Evolutionary conservation across 208 protist genomes (phyloP), one percentile per base, ranked within the genome.

Genomic region (Lotmaria passim): DNA sequence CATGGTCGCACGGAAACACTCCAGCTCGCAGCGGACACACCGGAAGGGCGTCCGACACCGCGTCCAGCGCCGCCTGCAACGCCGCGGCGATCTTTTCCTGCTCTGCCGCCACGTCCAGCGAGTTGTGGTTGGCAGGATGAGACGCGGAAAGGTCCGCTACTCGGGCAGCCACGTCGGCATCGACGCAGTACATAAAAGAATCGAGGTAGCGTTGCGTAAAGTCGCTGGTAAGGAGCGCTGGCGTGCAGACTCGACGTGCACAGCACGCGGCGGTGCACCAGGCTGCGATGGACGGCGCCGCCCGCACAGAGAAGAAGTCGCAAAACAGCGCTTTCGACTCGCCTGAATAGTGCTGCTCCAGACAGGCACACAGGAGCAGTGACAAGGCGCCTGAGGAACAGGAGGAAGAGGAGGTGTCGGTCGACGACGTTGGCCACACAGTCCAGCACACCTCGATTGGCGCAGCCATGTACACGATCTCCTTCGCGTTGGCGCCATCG

Each of bases 381-480:
- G 60, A 26, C 17, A 28, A 65, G 46, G 30, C n/a, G n/a, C n/a
- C 67, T 60, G 19, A 59, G 10, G 41, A 12, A 12, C 39, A 2
- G 23, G 55, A 4, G 17, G 70, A 17, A 1, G 33, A 6, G 0
- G 57, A 12, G n/a, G n/a, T n/a, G n/a, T n/a, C n/a, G n/a, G n/a
- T n/a, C 60, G 12, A 26, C 61, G 51, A 71, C 28, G 41, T n/a
- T 53, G n/a, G 36, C 61, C 58, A 73, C 34, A 66, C 34, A 24
- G 33, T n/a, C 82, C 87, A 93, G 46, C 77, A 88, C 52, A 93
- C 76, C 31, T 83, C 73, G 15, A 47, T 65, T 12, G 78, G 73
- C 2, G 66, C 72, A 2, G 78, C 79, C 77, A 93, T 64, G 67
- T 63, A 28, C 36, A 74, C 8, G 11, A 74, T 24, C 17, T 59